Base-by-base conservation (phyloP, 345 rosid species). In the Excoecaria cochinchinensis region DNA sequence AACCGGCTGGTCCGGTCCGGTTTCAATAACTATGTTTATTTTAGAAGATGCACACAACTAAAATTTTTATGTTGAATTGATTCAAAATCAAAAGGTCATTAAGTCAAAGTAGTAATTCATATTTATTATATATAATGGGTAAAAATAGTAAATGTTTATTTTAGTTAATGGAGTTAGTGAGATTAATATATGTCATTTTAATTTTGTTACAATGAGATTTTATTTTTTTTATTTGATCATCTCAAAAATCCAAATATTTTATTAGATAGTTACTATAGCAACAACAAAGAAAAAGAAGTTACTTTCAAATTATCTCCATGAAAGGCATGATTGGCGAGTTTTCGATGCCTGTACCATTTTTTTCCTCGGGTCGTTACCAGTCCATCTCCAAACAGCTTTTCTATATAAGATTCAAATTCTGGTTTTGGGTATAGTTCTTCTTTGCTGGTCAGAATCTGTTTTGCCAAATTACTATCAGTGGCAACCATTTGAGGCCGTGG, bases 251-350 rank as follows among this genome's bases (percentile, higher is more conserved):
- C n/a, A n/a, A n/a, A n/a, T n/a, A n/a, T n/a, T n/a, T n/a, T n/a
- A 51, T 16, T 31, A 2, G 1, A 31, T 14, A 68, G 21, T 4
- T n/a, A 57, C 8, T 9, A 12, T 2, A 0, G 3, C 8, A 39
- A 42, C 21, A 39, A 57, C 2, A 31, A 31, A 19, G 22, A 69
- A 25, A 5, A 14, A 73, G 1, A 16, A 60, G 56, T 72, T 82
- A 84, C 89, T 70, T 78, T 85, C 66, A 87, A 77, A 78, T 78
- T 66, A 25, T 87, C 85, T 5, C 81, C 82, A 82, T 84, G 86
- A 74, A 89, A 89, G 25, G 86, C 85, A 53, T 79, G 77, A 69
- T 85, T 85, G 47, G 89, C 84, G 61, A 85, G 62, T 81, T 82
- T 89, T 17, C 87, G 83, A 11, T 48, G 60, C 67, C 52, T 84